phyloP scores from a whole-genome alignment of 164 flowering plant species.

The Tetracentron sinense region DNA sequence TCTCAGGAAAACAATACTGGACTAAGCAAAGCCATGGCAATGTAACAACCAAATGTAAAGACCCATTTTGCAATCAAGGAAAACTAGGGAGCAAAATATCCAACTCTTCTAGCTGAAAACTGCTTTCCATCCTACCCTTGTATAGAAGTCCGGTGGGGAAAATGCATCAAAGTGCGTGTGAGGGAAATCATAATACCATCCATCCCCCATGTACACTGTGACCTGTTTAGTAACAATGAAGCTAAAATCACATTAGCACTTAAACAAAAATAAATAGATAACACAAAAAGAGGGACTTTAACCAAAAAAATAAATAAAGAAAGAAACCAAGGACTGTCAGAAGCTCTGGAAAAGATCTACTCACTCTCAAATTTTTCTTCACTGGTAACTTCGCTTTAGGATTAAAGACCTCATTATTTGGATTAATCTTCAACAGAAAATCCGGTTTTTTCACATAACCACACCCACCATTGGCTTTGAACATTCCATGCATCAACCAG shows the following conservation, averaged over 20 bases:
- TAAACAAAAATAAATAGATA: background rate
- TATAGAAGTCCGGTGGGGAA: conserved; percentile 73
- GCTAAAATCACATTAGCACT: background rate
- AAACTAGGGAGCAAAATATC: no score
- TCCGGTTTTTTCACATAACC: conserved; percentile 68
- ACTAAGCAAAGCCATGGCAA: no score
- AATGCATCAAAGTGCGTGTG: conserved; percentile 60
- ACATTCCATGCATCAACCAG: conserved; percentile 79
- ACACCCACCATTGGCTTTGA: conserved; percentile 62
- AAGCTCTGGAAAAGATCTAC: conserved; percentile 1
- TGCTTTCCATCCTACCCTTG: conserved; percentile 34
- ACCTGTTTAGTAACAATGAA: conserved; percentile 33
- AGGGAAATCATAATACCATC: conserved; percentile 56
- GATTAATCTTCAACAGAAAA: conserved; percentile 35
- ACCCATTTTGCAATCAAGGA: no score
- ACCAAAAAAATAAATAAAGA: no score
- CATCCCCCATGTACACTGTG: conserved; percentile 70
- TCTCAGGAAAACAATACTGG: no score
- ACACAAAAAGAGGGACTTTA: background rate
- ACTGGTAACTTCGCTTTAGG: conserved; percentile 39
- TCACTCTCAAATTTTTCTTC: conserved; percentile 53
- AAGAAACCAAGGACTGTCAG: background rate
- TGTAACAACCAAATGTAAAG: no score
- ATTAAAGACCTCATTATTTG: conserved; percentile 42
- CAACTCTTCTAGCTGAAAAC: background rate